phyloP scores from a whole-genome alignment of 768 basidiomycete species.

The Suillus alpinus region DNA sequence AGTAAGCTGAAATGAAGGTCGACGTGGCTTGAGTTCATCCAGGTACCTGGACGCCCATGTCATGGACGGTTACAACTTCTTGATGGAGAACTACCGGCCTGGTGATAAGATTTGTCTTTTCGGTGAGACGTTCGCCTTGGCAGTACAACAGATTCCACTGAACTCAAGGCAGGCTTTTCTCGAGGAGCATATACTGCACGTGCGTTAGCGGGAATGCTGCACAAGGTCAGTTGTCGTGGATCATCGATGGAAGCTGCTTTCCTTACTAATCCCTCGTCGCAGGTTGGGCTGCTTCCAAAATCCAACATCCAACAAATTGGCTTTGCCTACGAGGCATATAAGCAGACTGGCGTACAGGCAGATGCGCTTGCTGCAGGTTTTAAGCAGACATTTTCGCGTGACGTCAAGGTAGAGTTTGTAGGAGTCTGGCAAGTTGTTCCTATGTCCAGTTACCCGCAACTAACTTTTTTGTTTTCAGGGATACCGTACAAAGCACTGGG shows the following conservation, averaged over 20 bases:
- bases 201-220: constrained; percentile 71
- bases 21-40: not conserved
- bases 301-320: constrained; percentile 68
- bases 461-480: constrained; percentile 41
- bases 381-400: constrained; percentile 66
- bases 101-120: constrained; percentile 78
- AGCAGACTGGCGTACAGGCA: constrained; percentile 44
- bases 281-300: constrained; percentile 70
- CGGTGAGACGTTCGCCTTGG: constrained; percentile 36
- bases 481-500: constrained; percentile 79
- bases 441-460: not conserved
- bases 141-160: constrained; percentile 5
- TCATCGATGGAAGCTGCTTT: not conserved
- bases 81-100: constrained; percentile 73
- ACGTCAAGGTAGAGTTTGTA: constrained; percentile 73
- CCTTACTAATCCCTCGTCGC: constrained; percentile 3
- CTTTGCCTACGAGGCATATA: constrained; percentile 76
- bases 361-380: constrained; percentile 57
- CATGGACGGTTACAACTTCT: constrained; percentile 69
- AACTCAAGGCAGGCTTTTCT: constrained; percentile 60
- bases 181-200: constrained; percentile 66
- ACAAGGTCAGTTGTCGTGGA: constrained; percentile 46
- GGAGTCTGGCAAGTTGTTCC: constrained; percentile 62
- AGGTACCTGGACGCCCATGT: constrained; percentile 75
- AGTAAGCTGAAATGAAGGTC: not conserved